Base-by-base conservation (phyloP, 306 rosid species). In the Arachis stenosperma region DNA sequence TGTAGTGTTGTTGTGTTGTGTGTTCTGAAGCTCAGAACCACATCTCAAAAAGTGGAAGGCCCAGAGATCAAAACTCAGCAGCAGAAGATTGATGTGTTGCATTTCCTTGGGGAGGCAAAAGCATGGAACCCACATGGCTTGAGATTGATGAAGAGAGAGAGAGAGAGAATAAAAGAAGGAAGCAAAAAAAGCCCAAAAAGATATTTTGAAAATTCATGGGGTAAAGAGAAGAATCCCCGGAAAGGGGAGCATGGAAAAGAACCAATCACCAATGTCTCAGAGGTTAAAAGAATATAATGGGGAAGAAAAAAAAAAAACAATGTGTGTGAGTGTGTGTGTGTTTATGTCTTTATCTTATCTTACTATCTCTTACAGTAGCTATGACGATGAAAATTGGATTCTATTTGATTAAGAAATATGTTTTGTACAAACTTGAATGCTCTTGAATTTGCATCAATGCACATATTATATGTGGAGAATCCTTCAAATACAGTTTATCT, bases 121-220 rank as follows among this genome's bases (percentile, higher is more conserved):
- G 87, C 82, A 84, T 80, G 83, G 84, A 89, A 75, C 83, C 87
- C 98, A 87, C 92, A 92, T 82, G 89, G 78, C 74, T 81, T 67
- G 4, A 33, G 78, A 74, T 79, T 67, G 79, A 27, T 67, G 79
- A 27, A 65, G 53, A 75, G 81, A 71, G 58, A 67, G 60, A 43
- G 64, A 66, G 75, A 70, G 29, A 69, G 77, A 81, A 53, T 30
- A 75, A 51, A 57, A 65, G 66, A 43, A 67, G 37, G 75, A 59
- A 67, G 37, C 73, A 59, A 81, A 74, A 75, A 75, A 90, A 85
- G 85, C 92, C 92, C 94, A 85, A 88, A 83, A 81, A 76, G 85
- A 80, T 81, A 64, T 83, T 78, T 81, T 78, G 81, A 65, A 86
- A 84, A 62, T 73, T 86, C 81, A 78, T 81, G 81, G 88, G 88